A percentile compares a stretch with the other conserved stretches of the same genome.
Evolutionary conservation across 768 basidiomycete genomes (phyloP).

Genomic region (Tulasnella calospora): DNA sequence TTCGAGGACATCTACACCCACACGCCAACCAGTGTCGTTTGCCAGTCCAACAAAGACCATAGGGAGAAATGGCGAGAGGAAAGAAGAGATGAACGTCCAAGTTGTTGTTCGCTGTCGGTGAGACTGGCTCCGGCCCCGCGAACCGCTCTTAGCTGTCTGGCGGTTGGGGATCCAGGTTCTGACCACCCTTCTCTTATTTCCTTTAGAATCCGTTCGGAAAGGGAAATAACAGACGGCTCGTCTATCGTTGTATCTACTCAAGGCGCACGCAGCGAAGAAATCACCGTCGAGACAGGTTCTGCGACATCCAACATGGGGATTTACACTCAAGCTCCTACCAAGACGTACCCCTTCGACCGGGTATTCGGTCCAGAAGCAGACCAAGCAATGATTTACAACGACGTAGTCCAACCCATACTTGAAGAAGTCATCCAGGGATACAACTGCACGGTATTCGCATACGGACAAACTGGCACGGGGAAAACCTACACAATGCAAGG

Average conservation of each 20-base stretch:
- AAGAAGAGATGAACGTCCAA: conserved; percentile 78
- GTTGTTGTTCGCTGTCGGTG: conserved; percentile 87
- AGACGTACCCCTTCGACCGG: conserved; percentile 89
- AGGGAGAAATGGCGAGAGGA: not conserved
- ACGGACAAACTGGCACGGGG: conserved; percentile 97
- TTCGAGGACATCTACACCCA: not conserved
- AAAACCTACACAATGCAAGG: conserved; percentile 99
- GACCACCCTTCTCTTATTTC: not conserved
- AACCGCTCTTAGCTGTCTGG: no score
- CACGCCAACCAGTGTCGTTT: not conserved
- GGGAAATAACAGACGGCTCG: conserved; percentile 79
- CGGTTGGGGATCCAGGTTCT: no score
- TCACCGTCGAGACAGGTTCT: conserved; percentile 73
- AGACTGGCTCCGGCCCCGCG: conserved; percentile 17
- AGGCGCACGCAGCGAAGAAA: conserved; percentile 67
- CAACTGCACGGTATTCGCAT: conserved; percentile 96
- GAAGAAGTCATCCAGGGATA: conserved; percentile 93
- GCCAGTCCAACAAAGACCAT: not conserved
- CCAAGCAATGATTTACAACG: conserved; percentile 87
- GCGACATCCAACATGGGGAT: conserved; percentile 68
- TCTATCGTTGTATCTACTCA: conserved; percentile 78
- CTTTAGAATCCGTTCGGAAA: conserved; percentile 57
- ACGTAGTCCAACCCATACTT: conserved; percentile 89
- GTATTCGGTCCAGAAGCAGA: conserved; percentile 98
- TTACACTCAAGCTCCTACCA: conserved; percentile 64